Percentiles rank a stretch among this genome's conserved stretches.
phyloP scores from a whole-genome alignment of 345 rosid genomes.

The Nasturtium officinale region DNA sequence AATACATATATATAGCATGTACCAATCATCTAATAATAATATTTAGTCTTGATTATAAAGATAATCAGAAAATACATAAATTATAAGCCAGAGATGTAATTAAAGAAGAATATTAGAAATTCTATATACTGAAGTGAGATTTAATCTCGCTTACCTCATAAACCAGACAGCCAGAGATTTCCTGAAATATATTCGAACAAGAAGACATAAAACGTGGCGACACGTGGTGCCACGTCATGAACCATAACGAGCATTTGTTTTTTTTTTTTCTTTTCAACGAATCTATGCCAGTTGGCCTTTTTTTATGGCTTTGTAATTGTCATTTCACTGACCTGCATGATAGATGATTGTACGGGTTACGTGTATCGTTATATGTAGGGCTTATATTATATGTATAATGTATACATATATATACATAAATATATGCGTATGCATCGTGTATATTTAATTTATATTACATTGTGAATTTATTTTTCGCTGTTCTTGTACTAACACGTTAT shows the following conservation, averaged over 20 bases:
- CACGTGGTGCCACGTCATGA: constrained; percentile 25
- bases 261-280: not conserved
- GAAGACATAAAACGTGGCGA: not conserved
- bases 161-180: no score
- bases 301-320: not conserved
- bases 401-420: not conserved
- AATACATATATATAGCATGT: not conserved
- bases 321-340: not conserved
- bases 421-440: not conserved
- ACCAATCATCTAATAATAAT: not conserved
- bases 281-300: not conserved
- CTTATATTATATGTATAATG: not conserved
- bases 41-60: not conserved
- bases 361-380: not conserved
- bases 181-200: not conserved
- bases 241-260: not conserved
- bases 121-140: not conserved
- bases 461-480: not conserved
- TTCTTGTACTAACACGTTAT: constrained; percentile 1
- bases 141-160: not conserved
- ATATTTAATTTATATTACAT: not conserved
- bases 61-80: no score
- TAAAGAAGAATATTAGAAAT: no score
- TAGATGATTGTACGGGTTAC: not conserved
- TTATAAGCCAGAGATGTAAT: no score